Base-by-base conservation (phyloP, 2,329 filamentous ascomycete species). In the Helotiales sp. region DNA sequence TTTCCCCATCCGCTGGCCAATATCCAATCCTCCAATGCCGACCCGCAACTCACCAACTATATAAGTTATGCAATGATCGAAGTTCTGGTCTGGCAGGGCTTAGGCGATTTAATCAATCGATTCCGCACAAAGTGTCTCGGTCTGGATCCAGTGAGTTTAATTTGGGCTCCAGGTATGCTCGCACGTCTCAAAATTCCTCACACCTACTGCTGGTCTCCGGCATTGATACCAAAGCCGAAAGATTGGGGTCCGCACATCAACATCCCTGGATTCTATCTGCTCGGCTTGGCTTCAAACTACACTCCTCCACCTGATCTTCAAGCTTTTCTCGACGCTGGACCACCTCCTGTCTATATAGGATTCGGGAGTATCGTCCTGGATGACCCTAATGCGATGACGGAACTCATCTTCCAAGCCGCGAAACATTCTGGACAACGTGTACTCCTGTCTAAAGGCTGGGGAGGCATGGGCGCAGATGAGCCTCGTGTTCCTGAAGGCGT, bases 381-480 rank as follows among this genome's bases (percentile, higher is more conserved):
- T 64, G 88, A 94, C 68, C 90, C 91, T 0, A 86, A 90, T 66
- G 86, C 81, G 0, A 86, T 94, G 78, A 94, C 92, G 0, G 80
- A 83, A 22, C 84, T 89, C 66, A 90, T 95, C 7, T 91, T 94
- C 64, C 87, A 91, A 17, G 91, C 91, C 0, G 83, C 93, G 2
- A 81, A 83, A 59, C 82, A 84, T 7, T 84, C 89, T 0, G 91
- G 91, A 0, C 85, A 91, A n/a, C 84, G 93, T 64, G 93, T 93
- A 1, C 80, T 97, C 0, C 90, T 97, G 0, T 95, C 92, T 0
- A 93, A 95, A 75, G 93, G 93, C n/a, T 97, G 93, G 93, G 93
- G 93, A 57, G 93, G 93, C 0, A 82, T 97, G 7, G 93, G 93
- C 30, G 90, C 87, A 0, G 91, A 93, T 72, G 82, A 88, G 32